Evolutionary conservation across 169 alveolate genomes (phyloP).

Genomic region (Plasmodium vivax): DNA sequence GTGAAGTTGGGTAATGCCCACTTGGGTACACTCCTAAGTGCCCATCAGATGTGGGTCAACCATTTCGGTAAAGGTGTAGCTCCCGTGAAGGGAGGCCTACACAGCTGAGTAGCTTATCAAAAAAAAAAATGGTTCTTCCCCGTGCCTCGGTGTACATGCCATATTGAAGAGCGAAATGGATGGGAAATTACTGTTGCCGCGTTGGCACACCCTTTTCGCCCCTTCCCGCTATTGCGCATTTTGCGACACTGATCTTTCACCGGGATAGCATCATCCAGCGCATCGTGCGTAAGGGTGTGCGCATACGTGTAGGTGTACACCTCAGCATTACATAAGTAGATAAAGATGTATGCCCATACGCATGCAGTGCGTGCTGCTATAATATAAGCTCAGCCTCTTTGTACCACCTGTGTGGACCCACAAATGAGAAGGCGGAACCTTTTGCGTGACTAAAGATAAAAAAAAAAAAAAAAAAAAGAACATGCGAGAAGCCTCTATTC

Average conservation of each 20-base stretch:
- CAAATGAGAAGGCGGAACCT: background rate
- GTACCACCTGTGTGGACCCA: background rate
- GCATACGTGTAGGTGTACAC: background rate
- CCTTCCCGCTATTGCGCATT: background rate
- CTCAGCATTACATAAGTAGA: background rate
- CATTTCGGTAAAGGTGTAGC: background rate
- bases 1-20: background rate
- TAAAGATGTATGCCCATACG: background rate
- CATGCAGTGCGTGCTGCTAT: background rate
- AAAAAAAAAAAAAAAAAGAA: background rate
- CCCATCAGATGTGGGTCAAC: background rate
- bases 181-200: background rate
- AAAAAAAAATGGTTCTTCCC: background rate
- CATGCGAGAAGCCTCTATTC: background rate
- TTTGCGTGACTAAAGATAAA: background rate
- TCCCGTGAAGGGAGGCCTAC: background rate
- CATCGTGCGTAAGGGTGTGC: background rate
- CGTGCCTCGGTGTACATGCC: background rate
- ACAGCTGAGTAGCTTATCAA: background rate
- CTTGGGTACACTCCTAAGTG: background rate
- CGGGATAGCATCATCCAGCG: background rate
- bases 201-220: background rate
- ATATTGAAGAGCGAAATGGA: background rate
- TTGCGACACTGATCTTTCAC: background rate
- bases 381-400: background rate